Conservation (phyloP, 2,329 filamentous ascomycete genomes). For the Cercospora zeae-maydis region DNA sequence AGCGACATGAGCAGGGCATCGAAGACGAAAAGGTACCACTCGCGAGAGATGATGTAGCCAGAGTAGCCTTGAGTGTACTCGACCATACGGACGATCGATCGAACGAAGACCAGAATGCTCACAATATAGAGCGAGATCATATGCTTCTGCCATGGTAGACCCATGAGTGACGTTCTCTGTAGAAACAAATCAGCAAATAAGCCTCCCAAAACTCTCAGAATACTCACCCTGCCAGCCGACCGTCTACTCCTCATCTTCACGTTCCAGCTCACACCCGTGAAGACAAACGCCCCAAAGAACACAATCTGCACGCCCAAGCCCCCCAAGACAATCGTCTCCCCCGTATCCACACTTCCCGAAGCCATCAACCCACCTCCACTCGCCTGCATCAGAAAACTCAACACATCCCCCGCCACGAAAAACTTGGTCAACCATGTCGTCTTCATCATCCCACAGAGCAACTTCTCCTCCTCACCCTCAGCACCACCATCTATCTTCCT, state of each 20-base stretch:
- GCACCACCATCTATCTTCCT: constrained; percentile 13
- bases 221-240: constrained; percentile 16
- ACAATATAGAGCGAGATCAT: constrained; percentile 45
- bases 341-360: constrained; percentile 30
- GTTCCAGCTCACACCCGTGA: constrained; percentile 33
- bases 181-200: not conserved
- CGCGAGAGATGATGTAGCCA: constrained; percentile 44
- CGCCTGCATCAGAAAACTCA: constrained; percentile 48
- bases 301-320: constrained; percentile 51
- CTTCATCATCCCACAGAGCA: constrained; percentile 38
- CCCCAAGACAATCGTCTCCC: constrained; percentile 46
- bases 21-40: constrained; percentile 28
- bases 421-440: constrained; percentile 46
- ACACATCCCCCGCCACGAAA: constrained; percentile 49
- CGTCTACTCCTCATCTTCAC: constrained; percentile 21
- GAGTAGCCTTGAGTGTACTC: constrained; percentile 48
- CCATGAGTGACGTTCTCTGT: not conserved
- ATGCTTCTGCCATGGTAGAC: constrained; percentile 36
- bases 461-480: constrained; percentile 32
- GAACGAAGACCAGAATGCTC: constrained; percentile 47
- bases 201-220: not conserved
- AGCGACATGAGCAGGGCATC: constrained; percentile 19
- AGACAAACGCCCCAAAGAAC: constrained; percentile 51
- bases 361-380: constrained; percentile 13
- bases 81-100: constrained; percentile 48